Evolutionary conservation across 495 filamentous ascomycete genomes (phyloP), one percentile per base, ranked within the genome.

Genomic region (Parmelia sp.): DNA sequence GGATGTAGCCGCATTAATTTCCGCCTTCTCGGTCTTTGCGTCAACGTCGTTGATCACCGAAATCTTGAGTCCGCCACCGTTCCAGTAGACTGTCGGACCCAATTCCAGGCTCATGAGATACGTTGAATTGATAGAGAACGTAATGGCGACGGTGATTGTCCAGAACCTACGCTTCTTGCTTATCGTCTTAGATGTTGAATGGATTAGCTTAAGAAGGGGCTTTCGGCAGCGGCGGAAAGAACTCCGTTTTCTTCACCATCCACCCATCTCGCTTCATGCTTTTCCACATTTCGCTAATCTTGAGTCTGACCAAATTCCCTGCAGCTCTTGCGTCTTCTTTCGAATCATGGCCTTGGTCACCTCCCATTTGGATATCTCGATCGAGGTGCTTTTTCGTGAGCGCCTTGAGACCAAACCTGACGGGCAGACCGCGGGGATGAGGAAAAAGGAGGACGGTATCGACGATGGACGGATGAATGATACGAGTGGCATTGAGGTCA

Each of bases 361-460:
- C 88, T 4, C 81, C 90, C 0, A 82, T 83, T 75, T 98, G 94
- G 64, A 97, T 96, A 33, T 86, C 80, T 33, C 84, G 78, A 36
- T 86, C 82, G 4, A 98, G 82, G 66, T 86, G 90, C 68, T 88
- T 89, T 58, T 91, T 85, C 0, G 88, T 81, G 2, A 98, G 84
- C 75, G 82, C 95, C 72, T 93, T 96, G 12, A 98, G 79, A 9
- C 89, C 88, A 42, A 82, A 84, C 65, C 87, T 88, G 31, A 89
- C 76, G 5, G 89, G 89, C 12, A 87, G 84, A 3, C 89, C 89
- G 40, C 86, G 86, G 0, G 87, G 82, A 66, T 96, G 92, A 0
- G 91, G 91, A 73, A 88, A 98, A 60, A 96, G 80, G 60, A 96
- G 76, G 11, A 88, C 81, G 1, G 93, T 96, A 75, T 98, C 94